Base-by-base conservation (phyloP, 2,329 filamentous ascomycete genomes). In the Pestalotiopsis fici region DNA sequence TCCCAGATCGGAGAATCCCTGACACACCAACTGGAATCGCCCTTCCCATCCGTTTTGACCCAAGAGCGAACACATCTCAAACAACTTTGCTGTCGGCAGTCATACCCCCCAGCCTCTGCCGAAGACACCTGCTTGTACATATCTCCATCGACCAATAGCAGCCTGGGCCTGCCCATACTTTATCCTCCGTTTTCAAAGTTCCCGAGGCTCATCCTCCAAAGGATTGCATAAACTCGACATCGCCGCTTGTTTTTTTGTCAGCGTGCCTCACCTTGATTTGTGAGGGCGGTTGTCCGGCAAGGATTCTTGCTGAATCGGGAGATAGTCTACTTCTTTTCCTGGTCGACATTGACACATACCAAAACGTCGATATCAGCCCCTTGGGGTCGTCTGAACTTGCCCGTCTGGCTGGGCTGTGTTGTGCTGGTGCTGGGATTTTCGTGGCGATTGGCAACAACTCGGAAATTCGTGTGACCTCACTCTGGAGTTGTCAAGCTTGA, bases 1-100 rank as follows among this genome's bases (percentile, higher is more conserved):
- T 59, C 63, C 63, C 31, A 59, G 63, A 57, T 65, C 31, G 63
- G 56, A 37, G 47, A 25, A 65, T 65, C 50, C 63, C 63, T 57
- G 63, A 59, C 63, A 47, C 35, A 21, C 54, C 63, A 18, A 21
- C 54, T 43, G 63, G 21, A 62, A 27, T 62, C 59, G 37, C 39
- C 21, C n/a, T 28, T 43, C 35, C 31, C 6, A 21, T 21, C 28
- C 57, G 57, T 60, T 60, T 31, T 9, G 27, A n/a, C 23, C 23
- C 63, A 54, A n/a, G 25, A 43, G 27, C 50, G 39, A 59, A 39
- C 63, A 47, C 31, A 57, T 65, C 63, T 65, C 50, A 65, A 65
- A 65, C 63, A 59, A 11, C 23, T 15, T 12, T 56, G 21, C 63
- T 60, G 63, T 18, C 35, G 63, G 50, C 63, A 57, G 63, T 65